Conservation (phyloP, 2,329 filamentous ascomycete species). For the Sordariomycetes sp. region DNA sequence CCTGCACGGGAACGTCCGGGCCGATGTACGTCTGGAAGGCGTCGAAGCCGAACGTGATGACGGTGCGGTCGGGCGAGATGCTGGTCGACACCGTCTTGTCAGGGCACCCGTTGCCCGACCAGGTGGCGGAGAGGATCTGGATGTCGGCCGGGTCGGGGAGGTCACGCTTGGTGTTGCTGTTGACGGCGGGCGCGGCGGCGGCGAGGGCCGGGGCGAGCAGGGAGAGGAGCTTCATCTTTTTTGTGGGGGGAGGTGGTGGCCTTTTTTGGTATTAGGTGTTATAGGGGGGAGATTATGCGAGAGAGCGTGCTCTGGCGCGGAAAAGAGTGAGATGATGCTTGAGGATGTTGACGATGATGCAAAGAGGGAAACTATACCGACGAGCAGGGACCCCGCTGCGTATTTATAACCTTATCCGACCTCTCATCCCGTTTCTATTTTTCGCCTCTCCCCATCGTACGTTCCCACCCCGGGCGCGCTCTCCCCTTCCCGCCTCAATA, state of each 20-base stretch:
- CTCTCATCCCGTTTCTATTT: neutral
- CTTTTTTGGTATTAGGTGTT: constrained; percentile 3
- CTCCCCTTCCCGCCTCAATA: neutral
- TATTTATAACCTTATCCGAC: constrained; percentile 3
- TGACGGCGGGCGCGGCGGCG: constrained; percentile 21
- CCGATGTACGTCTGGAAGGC: constrained; percentile 35
- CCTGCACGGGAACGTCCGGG: constrained; percentile 21
- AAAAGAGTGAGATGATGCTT: neutral
- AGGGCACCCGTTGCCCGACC: constrained; percentile 33
- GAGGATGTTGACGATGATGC: constrained; percentile 4
- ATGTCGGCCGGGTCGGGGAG: constrained; percentile 27
- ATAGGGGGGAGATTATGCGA: neutral
- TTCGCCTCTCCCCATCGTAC: neutral
- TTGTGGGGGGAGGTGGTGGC: neutral
- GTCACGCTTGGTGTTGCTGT: constrained; percentile 19
- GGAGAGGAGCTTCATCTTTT: constrained; percentile 23
- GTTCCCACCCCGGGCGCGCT: neutral
- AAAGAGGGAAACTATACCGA: neutral
- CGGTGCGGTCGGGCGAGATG: constrained; percentile 29
- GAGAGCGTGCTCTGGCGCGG: neutral
- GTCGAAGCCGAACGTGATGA: constrained; percentile 36
- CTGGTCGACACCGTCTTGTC: constrained; percentile 29
- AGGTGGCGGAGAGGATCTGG: constrained; percentile 25
- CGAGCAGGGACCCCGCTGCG: neutral
- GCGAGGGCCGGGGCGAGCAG: constrained; percentile 24